phyloP scores from a whole-genome alignment of 805 yeast genomes.

The Hanseniaspora vineae region DNA sequence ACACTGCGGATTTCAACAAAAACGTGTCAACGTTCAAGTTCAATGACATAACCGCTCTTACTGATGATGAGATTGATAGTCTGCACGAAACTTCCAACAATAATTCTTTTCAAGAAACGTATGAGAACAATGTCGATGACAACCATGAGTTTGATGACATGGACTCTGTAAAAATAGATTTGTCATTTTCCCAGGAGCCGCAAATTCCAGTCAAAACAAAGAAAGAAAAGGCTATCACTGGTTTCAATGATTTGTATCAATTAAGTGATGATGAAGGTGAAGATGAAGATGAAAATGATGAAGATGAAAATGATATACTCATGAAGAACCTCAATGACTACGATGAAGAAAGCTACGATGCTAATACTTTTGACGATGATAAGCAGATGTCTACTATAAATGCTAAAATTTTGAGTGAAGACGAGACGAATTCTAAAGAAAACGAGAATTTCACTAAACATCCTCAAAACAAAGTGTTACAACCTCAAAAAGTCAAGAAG shows the following conservation, averaged over 20 bases:
- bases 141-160: not conserved
- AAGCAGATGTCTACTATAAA: not conserved
- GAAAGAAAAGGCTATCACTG: not conserved
- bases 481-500: not conserved
- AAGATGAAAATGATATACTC: no score
- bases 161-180: not conserved
- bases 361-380: not conserved
- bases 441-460: not conserved
- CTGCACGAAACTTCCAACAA: no score
- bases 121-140: not conserved
- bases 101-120: constrained; percentile 1
- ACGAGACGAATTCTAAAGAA: not conserved
- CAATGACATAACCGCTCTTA: not conserved
- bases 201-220: not conserved
- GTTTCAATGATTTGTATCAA: no score
- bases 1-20: constrained; percentile 3
- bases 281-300: no score
- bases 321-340: no score
- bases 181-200: not conserved
- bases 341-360: no score
- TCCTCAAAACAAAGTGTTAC: not conserved
- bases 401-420: not conserved
- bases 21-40: constrained; percentile 5
- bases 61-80: not conserved
- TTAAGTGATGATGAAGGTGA: no score